Evolutionary conservation across 164 flowering plant species (phyloP), one percentile per base, ranked within the genome.

Genomic region (Tetracentron sinense): DNA sequence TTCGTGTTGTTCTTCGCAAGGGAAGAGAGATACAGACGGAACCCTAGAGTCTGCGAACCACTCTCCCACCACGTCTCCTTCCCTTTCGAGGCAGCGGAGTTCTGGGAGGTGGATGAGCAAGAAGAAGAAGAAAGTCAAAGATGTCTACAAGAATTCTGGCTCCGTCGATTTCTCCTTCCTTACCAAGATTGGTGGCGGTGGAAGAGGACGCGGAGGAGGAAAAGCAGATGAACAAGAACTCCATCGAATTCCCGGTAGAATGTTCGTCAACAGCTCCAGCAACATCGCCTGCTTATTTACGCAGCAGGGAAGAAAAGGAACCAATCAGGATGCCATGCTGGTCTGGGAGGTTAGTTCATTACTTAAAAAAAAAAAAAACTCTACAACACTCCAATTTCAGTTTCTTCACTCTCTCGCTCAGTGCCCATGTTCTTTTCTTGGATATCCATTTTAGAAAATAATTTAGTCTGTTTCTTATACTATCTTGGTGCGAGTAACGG

Each of bases 251-350:
- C 79, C 77, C 16, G 78, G 82, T 5, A 73, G 85, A 56, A 49
- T 77, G 71, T 75, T 79, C 33, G 31, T 63, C 7, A 80, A 73
- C 60, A 82, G 83, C 6, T 57, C 73, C 21, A 80, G 68, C 25
- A 74, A 67, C 30, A 52, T 42, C 6, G 79, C 84, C 1, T 75
- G 83, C 52, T 66, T 84, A 64, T 79, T 70, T 58, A 84, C 86
- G 1, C 83, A 82, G 75, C 89, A 84, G 54, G 89, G 89, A 50
- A 82, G 69, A 74, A 84, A 84, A 72, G 84, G 89, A 12, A 73
- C 79, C 42, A 84, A 84, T 77, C 89, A 84, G 56, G 89, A 84
- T 44, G 84, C 89, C 51, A 84, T 84, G 89, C 76, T 84, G 46
- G 77, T 81, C 46, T 84, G 89, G 89, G 83, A 84, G 86, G 89